Evolutionary conservation across 1,284 basidiomycete genomes (phyloP).

Genomic region (Ustilago crameri): DNA sequence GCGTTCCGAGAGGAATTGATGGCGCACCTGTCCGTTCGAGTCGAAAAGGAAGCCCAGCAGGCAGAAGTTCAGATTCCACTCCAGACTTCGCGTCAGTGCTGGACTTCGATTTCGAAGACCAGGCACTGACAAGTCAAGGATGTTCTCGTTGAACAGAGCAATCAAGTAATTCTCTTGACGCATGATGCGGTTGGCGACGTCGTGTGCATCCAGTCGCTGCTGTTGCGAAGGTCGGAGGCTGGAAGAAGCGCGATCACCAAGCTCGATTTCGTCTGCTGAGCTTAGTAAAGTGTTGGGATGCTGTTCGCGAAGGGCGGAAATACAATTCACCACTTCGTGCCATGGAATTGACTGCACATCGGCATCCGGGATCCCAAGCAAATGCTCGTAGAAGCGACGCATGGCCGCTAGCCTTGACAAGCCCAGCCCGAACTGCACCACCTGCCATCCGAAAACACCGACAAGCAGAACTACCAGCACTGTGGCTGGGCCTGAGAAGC

Average conservation of each 20-base stretch:
- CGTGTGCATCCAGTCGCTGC: slow-evolving; percentile 80
- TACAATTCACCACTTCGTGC: slow-evolving; percentile 90
- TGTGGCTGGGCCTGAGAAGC: slow-evolving; percentile 84
- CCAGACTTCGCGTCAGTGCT: slow-evolving; percentile 85
- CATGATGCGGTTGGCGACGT: slow-evolving; percentile 94
- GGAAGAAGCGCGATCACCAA: slow-evolving; percentile 17
- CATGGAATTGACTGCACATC: slow-evolving; percentile 98
- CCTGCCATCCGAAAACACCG: slow-evolving; percentile 75
- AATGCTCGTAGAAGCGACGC: slow-evolving; percentile 82
- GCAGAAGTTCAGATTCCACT: slow-evolving; percentile 96
- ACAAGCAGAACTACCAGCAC: slow-evolving; percentile 75
- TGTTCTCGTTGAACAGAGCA: slow-evolving; percentile 94
- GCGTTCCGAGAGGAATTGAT: slow-evolving; percentile 86
- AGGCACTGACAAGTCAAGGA: slow-evolving; percentile 86
- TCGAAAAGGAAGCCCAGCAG: slow-evolving; percentile 95
- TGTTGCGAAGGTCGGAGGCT: slow-evolving; percentile 48
- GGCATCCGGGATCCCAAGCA: slow-evolving; percentile 74
- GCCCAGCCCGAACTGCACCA: slow-evolving; percentile 71
- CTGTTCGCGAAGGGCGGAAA: slow-evolving; percentile 69
- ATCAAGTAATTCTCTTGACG: slow-evolving; percentile 98
- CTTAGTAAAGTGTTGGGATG: slow-evolving; percentile 56
- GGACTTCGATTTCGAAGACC: slow-evolving; percentile 69
- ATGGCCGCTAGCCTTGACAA: slow-evolving; percentile 84
- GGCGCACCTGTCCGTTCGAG: slow-evolving; percentile 82
- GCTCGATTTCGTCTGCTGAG: slow-evolving; percentile 69